Evolutionary conservation across 202 grass and related monocot species (phyloP), one percentile per base, ranked within the genome.

Genomic region (Eragrostis tef): DNA sequence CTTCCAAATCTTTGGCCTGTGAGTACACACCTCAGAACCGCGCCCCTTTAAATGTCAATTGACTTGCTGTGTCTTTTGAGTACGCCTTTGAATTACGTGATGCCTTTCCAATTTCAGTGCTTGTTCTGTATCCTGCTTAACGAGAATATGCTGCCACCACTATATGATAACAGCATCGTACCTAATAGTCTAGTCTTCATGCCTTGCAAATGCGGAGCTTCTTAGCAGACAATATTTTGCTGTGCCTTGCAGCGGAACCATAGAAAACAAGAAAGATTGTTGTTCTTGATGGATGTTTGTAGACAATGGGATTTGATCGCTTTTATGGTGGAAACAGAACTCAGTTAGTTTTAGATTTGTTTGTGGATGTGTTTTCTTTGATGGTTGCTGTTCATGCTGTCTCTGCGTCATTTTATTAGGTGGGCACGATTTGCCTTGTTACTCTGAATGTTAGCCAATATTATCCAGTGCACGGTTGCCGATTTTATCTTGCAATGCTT

Each of bases 1-100:
- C 73, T 98, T 98, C 80, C 72, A 64, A 15, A 98, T 98, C 67
- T 94, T 98, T 81, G 95, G 92, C 64, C 54, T 95, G 92, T 98
- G 81, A 94, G 95, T 91, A 25, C 73, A 14, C 1, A 6, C 20
- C 52, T 5, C n/a, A n/a, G 4, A 17, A 65, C 42, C 14, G 2
- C 9, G 1, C 11, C 3, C 46, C 44, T 78, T 74, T 24, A 22
- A 56, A 66, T 75, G 59, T 17, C 7, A 17, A 14, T 58, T 24
- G 7, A 11, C 11, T 41, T 19, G 63, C 31, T n/a, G 9, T n/a
- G 63, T 3, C 16, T 10, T 19, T 64, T 64, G 11, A 16, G 8
- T 65, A 3, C 3, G 3, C 1, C 25, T 1, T 0, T 44, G 20
- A 68, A 69, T 5, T 22, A 8, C 51, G 11, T 8, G 6, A 15